Conservation (phyloP, 2,329 filamentous ascomycete species). For the Dendryphion nanum region DNA sequence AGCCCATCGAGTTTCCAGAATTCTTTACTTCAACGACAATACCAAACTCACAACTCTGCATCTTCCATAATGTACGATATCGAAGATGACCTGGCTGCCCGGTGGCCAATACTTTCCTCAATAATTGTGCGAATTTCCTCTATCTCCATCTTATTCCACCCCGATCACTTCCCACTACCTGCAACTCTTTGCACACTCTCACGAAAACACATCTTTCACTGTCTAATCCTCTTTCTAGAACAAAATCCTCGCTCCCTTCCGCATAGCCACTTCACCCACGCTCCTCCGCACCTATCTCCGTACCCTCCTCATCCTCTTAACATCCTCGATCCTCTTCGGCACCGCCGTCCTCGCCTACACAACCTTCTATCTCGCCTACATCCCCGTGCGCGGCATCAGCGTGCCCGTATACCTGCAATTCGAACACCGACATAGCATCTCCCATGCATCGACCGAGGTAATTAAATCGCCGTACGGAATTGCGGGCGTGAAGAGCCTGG, state of each 20-base stretch:
- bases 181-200: too few relatives aligned
- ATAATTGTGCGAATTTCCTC: too few relatives aligned
- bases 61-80: too few relatives aligned
- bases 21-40: too few relatives aligned
- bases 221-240: too few relatives aligned
- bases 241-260: constrained; percentile 53
- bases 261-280: constrained; percentile 57
- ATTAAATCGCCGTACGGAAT: constrained; percentile 51
- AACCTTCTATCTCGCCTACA: constrained; percentile 67
- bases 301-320: constrained; percentile 53
- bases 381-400: constrained; percentile 63
- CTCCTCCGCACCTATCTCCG: constrained; percentile 66
- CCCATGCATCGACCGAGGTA: not conserved
- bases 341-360: constrained; percentile 61
- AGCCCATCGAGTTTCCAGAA: too few relatives aligned
- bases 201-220: too few relatives aligned
- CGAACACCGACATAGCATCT: constrained; percentile 28
- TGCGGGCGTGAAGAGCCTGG: constrained; percentile 42
- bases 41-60: too few relatives aligned
- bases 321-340: constrained; percentile 56
- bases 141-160: too few relatives aligned
- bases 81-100: too few relatives aligned
- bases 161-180: too few relatives aligned
- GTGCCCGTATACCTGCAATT: constrained; percentile 67
- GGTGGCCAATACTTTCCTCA: too few relatives aligned